Base-by-base conservation (phyloP, 306 rosid genomes). In the Medicago arabica region DNA sequence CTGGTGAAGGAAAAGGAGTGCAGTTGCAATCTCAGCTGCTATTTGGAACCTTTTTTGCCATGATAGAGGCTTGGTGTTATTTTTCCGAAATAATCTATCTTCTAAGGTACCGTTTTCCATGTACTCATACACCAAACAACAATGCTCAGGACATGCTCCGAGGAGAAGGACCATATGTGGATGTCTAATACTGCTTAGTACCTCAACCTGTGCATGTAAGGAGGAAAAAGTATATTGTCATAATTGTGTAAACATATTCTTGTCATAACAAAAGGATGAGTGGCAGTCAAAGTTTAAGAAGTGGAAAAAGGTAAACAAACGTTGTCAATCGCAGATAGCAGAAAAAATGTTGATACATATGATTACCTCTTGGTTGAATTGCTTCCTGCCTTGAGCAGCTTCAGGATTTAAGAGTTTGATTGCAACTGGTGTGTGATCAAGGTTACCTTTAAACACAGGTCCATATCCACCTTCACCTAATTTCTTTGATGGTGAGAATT, bases 381-480 rank as follows among this genome's bases (percentile, higher is more conserved):
- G 99, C 85, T 79, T 95, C 85, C 89, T 84, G 47, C 98, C 97
- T 76, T 95, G 97, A 85, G 89, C 71, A 65, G 98, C 97, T 59
- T 89, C 93, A 13, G 98, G 97, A 71, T 87, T 92, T 77, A 95
- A 80, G 53, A 95, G 86, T 85, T 95, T 95, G 80, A 95, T 90
- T 47, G 99, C 99, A 78, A 92, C 99, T 0, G 89, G 81, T 15
- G 99, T 95, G 86, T 92, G 97, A 72, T 92, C 96, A 67, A 95
- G 97, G 63, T 76, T 82, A 61, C 96, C 97, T 83, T 80, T 91
- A 81, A 65, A 95, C 55, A 92, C 99, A 9, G 99, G 97, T 79
- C 99, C 99, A 67, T 95, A 95, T 60, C 99, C 99, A 70, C 99
- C 99, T 88, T 92, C 99, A 62, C 99, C 99, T 34, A 95, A 75